A percentile compares a stretch with the other conserved stretches of the same genome.
Evolutionary conservation across 345 rosid species (phyloP).

Genomic region (Orychophragmus violaceus): DNA sequence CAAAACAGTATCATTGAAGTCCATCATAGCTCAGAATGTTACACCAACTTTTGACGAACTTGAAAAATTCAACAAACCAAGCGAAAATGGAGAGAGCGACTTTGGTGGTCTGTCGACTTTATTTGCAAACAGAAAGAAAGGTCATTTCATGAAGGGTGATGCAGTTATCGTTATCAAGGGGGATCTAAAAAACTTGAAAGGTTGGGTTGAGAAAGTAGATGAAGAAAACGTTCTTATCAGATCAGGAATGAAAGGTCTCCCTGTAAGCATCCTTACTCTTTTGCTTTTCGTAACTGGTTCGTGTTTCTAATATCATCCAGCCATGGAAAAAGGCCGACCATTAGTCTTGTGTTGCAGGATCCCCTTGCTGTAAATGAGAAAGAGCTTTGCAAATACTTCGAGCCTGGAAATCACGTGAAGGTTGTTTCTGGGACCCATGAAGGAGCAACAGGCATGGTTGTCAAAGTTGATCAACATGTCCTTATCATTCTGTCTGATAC

Average conservation of each 20-base stretch:
- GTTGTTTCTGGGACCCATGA: slow-evolving; percentile 87
- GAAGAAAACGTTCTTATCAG: slow-evolving; percentile 87
- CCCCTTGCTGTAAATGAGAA: slow-evolving; percentile 78
- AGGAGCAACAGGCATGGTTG: slow-evolving; percentile 98
- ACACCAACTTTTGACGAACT: slow-evolving; percentile 95
- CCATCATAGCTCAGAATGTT: slow-evolving; percentile 65
- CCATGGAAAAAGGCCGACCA: not conserved
- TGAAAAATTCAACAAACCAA: slow-evolving; percentile 78
- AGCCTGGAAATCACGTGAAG: slow-evolving; percentile 97
- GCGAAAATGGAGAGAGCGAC: slow-evolving; percentile 74
- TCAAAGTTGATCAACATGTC: slow-evolving; percentile 94
- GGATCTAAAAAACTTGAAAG: slow-evolving; percentile 86
- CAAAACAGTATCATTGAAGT: slow-evolving; percentile 77
- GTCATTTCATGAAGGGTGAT: slow-evolving; percentile 98
- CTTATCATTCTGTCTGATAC: slow-evolving; percentile 86
- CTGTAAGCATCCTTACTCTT: slow-evolving; percentile 49
- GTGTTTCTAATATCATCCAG: not conserved
- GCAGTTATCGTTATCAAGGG: slow-evolving; percentile 93
- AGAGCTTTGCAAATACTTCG: slow-evolving; percentile 92
- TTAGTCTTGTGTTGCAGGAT: slow-evolving; percentile 41
- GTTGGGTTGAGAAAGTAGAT: slow-evolving; percentile 98
- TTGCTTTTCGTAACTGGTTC: not conserved
- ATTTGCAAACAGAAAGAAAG: slow-evolving; percentile 89
- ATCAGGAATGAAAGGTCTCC: slow-evolving; percentile 89
- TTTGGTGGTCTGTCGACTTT: slow-evolving; percentile 71